Base-by-base conservation (phyloP, 2,329 filamentous ascomycete species). In the Intubia oerlemansii region DNA sequence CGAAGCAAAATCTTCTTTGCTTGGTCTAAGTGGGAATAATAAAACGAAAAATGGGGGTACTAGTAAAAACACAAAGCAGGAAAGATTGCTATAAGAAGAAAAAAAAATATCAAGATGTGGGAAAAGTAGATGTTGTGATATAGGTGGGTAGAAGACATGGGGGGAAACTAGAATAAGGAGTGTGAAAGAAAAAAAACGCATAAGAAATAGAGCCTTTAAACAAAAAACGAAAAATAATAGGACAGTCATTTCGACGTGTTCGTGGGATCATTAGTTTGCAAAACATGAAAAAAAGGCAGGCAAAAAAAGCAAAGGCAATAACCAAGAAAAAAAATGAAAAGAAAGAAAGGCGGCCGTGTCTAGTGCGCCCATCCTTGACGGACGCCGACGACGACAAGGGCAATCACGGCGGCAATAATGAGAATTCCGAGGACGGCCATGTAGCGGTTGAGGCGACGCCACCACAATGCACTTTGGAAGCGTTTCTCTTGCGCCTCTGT, bases 391-490 rank as follows among this genome's bases (percentile, higher is more conserved):
- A 67, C 51, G 12, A 54, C 52, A 27, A 70, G 52, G 9, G 59
- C 56, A 18, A 58, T 43, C 17, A 65, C 46, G 17, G 61, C 64
- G 19, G 55, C 61, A 13, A 68, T 47, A 18, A 69, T 53, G 26
- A 68, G 44, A 5, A 67, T 42, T 4, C 65, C 65, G 15, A 67
- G 43, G 25, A 67, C 39, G 16, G 62, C 57, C 64, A 70, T 68
- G 37, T 53, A 52, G 30, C 64, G 56, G 41, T 70, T 70, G 25
- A 69, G 49, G 27, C 54, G 59, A 32, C 65, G 54, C 65, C 65
- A 70, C 65, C 65, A 69, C 27, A 54, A 50, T 10, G 61, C 61
- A 31, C 58, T 66, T 38, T 56, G 53, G 37, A 56, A 62, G 23
- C 53, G 51, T 10, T 49, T 43, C 37, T 63, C 57, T 32, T 59